phyloP scores from a whole-genome alignment of 2,329 filamentous ascomycete species.

The Venturia aucupariae region DNA sequence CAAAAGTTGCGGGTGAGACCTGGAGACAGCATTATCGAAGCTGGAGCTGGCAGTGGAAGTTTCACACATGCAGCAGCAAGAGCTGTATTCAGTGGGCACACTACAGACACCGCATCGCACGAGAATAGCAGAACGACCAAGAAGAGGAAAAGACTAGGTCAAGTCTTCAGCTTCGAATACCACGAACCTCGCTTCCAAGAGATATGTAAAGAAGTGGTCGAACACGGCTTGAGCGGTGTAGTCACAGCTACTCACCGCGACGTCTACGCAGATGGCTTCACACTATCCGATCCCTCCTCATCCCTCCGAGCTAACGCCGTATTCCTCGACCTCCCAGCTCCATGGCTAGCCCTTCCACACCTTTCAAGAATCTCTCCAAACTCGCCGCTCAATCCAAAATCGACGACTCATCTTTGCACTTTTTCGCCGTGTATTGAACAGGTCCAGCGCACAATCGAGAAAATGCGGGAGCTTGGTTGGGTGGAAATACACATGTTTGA shows the following conservation, averaged over 20 bases:
- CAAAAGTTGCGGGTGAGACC: conserved; percentile 67
- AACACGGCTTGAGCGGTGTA: conserved; percentile 55
- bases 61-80: conserved; percentile 73
- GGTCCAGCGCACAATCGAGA: conserved; percentile 74
- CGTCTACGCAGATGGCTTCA: conserved; percentile 67
- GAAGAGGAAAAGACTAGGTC: conserved; percentile 43
- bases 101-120: conserved; percentile 25
- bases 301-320: conserved; percentile 56
- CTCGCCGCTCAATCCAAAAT: conserved; percentile 58
- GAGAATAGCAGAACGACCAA: conserved; percentile 19
- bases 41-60: conserved; percentile 71
- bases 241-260: conserved; percentile 70
- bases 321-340: conserved; percentile 72
- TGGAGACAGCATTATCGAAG: conserved; percentile 66
- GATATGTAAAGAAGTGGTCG: conserved; percentile 58
- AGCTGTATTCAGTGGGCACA: conserved; percentile 66
- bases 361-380: conserved; percentile 46
- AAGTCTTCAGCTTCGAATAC: conserved; percentile 76
- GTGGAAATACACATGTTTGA: conserved; percentile 90
- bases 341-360: conserved; percentile 70
- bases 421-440: conserved; percentile 98
- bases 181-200: conserved; percentile 63
- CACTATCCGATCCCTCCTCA: conserved; percentile 31
- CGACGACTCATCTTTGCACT: conserved; percentile 72
- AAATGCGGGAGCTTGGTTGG: conserved; percentile 76